Base-by-base conservation (phyloP, 441 rosid genomes). In the Corymbia calophylla region DNA sequence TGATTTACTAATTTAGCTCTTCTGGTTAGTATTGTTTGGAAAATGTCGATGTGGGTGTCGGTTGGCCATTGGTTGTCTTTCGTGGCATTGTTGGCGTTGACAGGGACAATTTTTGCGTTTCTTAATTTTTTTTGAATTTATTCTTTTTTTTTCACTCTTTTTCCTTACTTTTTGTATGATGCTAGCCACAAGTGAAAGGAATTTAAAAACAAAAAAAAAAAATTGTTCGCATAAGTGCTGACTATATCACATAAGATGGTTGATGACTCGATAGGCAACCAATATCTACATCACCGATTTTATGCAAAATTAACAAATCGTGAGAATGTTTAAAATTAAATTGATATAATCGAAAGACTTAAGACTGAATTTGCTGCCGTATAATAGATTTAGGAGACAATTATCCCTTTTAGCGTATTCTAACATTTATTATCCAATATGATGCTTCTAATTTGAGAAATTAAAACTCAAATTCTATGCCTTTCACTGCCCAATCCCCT, bases 201-300 rank as follows among this genome's bases (percentile, higher is more conserved):
- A 56, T 9, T 23, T 5, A 58, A 58, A 58, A 9, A 56, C 25
- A 23, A 56, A 21, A 56, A 21, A 23, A 23, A 4, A 23, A 23
- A 4, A 9, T 58, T 23, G 2, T 58, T 58, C 14, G 13, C 14
- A 58, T 23, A 58, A 58, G 29, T 13, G 25, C 0, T 4, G 0
- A 29, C 25, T 13, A 58, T 23, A 23, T 19, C 23, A 56, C 9
- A 5, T 56, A 56, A 56, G 60, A 58, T 58, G 62, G 29, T 6
- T n/a, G n/a, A n/a, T n/a, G n/a, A n/a, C n/a, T n/a, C 29, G 5
- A 58, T 58, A 13, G 14, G 29, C 62, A 23, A 10, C 25, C 6
- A 3, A 23, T 14, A 0, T 1, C 2, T 23, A 23, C 0, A 0
- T 58, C 13, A 58, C 9, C 14, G 25, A 58, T 58, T 58, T 58